Evolutionary conservation across 2,329 filamentous ascomycete genomes (phyloP).

Genomic region (Cadophora sp.): DNA sequence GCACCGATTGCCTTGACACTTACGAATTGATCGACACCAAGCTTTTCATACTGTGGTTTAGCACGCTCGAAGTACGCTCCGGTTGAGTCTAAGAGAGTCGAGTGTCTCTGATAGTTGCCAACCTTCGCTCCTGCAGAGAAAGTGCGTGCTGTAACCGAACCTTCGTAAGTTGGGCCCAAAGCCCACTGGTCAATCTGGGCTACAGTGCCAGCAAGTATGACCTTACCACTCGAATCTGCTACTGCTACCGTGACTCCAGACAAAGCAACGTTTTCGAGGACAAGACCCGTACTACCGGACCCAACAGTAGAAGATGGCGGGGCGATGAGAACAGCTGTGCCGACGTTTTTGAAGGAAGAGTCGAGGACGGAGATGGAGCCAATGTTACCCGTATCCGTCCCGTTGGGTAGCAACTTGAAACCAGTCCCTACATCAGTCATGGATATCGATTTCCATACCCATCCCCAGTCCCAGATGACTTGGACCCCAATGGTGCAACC

Average conservation of each 20-base stretch:
- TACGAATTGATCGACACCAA: constrained; percentile 8
- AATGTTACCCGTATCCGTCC: neutral
- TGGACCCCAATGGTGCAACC: constrained; percentile 61
- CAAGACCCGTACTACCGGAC: constrained; percentile 21
- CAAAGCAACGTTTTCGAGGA: constrained; percentile 80
- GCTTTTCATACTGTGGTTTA: constrained; percentile 51
- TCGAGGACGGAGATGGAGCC: constrained; percentile 25
- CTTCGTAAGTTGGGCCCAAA: constrained; percentile 19
- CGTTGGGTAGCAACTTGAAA: no score
- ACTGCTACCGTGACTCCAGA: constrained; percentile 63
- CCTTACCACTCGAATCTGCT: constrained; percentile 17
- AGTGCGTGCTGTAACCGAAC: constrained; percentile 14
- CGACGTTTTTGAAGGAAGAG: constrained; percentile 20
- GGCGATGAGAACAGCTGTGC: constrained; percentile 9
- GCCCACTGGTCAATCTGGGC: constrained; percentile 6
- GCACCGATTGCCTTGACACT: constrained; percentile 72
- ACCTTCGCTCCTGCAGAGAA: no score
- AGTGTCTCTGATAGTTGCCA: no score
- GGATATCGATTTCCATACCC: constrained; percentile 46
- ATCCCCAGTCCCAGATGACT: constrained; percentile 64
- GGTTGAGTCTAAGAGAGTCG: neutral
- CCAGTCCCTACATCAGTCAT: constrained; percentile 20
- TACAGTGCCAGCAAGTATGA: constrained; percentile 12
- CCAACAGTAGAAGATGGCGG: neutral
- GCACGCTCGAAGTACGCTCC: constrained; percentile 7